A percentile compares a stretch with the other conserved stretches of the same genome.
These are phyloP conservation scores for Blastobotrys americana DNA, from an alignment of 805 yeast genomes.

Conservation along the genomic window DNA sequence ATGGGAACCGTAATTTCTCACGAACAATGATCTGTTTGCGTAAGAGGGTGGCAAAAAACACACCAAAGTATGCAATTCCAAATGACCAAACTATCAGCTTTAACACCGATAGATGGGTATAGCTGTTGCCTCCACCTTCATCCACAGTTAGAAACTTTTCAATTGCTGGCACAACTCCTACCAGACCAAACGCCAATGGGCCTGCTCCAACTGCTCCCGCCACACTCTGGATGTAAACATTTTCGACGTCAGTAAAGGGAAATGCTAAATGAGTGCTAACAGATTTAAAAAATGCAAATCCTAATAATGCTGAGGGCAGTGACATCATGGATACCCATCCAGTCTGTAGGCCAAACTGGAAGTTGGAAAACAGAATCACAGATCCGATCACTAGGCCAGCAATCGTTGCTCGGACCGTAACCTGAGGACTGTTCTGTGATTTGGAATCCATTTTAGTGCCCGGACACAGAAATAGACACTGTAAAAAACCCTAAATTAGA, in stretches of 20 bases:
- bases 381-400: conserved; percentile 85
- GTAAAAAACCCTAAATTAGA: neutral
- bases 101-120: conserved; percentile 33
- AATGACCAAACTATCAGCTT: conserved; percentile 74
- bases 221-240: conserved; percentile 83
- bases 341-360: conserved; percentile 93
- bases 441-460: neutral
- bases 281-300: conserved; percentile 72
- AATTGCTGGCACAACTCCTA: conserved; percentile 93
- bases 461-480: neutral
- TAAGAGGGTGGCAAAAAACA: conserved; percentile 86
- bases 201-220: conserved; percentile 98
- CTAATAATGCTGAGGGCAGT: conserved; percentile 83
- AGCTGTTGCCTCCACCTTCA: conserved; percentile 57
- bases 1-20: conserved; percentile 86
- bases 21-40: conserved; percentile 80
- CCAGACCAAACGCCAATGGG: conserved; percentile 89
- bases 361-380: conserved; percentile 76
- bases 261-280: conserved; percentile 30
- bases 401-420: conserved; percentile 64
- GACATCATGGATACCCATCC: conserved; percentile 99
- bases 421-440: conserved; percentile 17
- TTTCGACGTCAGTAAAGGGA: conserved; percentile 82
- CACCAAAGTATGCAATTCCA: conserved; percentile 90
- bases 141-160: conserved; percentile 75